Base-by-base conservation (phyloP, 306 rosid genomes). In the Castanopsis chinensis region DNA sequence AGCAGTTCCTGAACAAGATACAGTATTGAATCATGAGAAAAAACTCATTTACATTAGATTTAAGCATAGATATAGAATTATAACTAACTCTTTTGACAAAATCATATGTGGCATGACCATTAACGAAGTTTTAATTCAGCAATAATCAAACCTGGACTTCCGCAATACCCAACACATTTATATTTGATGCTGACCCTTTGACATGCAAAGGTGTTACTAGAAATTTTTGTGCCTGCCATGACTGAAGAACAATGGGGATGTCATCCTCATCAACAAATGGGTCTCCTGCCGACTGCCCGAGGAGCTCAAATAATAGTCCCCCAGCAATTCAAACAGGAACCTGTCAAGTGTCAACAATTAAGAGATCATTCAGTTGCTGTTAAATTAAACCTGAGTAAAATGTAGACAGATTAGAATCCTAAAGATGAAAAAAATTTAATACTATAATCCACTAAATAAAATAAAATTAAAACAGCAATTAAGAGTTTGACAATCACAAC, bases 1-100 rank as follows among this genome's bases (percentile, higher is more conserved):
- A 90, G 90, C 73, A 90, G 64, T 79, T 90, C 91, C 94, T 90
- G 69, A 51, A 58, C 21, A n/a, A 18, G 65, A 11, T 69, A 69
- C 20, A 33, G 13, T 41, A 57, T 43, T 53, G 51, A 58, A 61
- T 14, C 28, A 69, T 33, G 43, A 70, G 13, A 58, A 18, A 45
- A 67, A 35, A 23, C 75, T 83, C 41, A 30, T 75, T 57, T 69
- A 35, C 71, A 80, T 69, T 49, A 49, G 12, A 4, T 13, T 49
- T 3, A 54, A n/a, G 37, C 63, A 76, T 17, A 8, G n/a, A 71
- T 49, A 61, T 19, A 2, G 65, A 53, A 5, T 33, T 11, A 53
- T 11, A 74, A 65, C 7, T 2, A 63, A 57, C 9, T 59, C n/a
- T 70, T 15, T 35, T 1, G 72, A 23, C 25, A 53, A 30, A 60